Conservation (phyloP, 148 eudicot species). For the Gaultheria prostrata region DNA sequence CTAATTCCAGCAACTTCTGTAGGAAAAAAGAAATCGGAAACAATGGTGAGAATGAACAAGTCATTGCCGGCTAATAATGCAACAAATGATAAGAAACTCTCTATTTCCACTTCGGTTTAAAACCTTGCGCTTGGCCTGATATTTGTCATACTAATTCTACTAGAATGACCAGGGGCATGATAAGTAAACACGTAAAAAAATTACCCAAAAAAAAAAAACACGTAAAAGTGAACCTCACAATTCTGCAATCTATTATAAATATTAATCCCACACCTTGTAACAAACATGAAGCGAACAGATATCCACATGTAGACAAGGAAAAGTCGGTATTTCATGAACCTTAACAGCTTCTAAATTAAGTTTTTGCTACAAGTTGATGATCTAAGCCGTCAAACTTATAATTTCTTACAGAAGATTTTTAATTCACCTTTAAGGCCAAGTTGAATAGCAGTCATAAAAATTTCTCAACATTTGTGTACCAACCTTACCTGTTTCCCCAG, state of each 20-base stretch:
- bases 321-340: not conserved
- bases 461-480: not conserved
- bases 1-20: constrained; percentile 65
- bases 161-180: not conserved
- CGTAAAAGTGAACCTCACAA: not conserved
- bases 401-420: not conserved
- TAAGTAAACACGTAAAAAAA: not conserved
- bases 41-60: constrained; percentile 8
- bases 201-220: too few relatives aligned
- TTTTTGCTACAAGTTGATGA: not conserved
- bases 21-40: constrained; percentile 7
- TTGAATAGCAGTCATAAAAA: too few relatives aligned
- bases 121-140: not conserved
- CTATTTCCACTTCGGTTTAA: not conserved
- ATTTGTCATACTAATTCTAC: not conserved
- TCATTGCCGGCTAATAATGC: not conserved
- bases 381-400: not conserved
- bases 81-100: not conserved
- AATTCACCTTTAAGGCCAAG: not conserved
- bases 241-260: not conserved
- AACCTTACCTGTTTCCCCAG: not conserved
- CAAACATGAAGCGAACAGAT: not conserved
- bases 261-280: not conserved
- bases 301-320: not conserved
- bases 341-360: not conserved